These are phyloP conservation scores for Astrothelium macrocarpum DNA, from an alignment of 495 filamentous ascomycete genomes.

Conservation along the genomic window DNA sequence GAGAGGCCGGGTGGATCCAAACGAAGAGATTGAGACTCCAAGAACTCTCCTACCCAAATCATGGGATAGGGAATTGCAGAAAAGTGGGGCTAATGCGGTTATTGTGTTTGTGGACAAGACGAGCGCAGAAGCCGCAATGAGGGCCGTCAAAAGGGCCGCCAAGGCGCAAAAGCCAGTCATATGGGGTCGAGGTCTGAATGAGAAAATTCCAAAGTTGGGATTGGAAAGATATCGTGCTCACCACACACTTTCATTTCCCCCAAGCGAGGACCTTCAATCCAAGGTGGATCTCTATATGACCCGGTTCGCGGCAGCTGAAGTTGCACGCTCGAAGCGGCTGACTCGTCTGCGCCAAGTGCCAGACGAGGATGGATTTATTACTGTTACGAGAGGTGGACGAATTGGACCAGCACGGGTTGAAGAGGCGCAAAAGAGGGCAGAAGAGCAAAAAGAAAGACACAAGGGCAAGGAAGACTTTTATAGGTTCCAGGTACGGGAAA, in stretches of 20 bases:
- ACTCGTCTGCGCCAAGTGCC: slow-evolving; percentile 60
- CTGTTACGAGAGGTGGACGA: slow-evolving; percentile 70
- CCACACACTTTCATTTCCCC: slow-evolving; percentile 60
- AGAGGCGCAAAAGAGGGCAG: slow-evolving; percentile 60
- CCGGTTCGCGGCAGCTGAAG: slow-evolving; percentile 56
- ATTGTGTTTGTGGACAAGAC: slow-evolving; percentile 73
- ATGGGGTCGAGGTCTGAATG: slow-evolving; percentile 40
- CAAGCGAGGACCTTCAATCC: slow-evolving; percentile 49
- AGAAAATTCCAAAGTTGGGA: slow-evolving; percentile 10
- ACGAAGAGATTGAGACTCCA: slow-evolving; percentile 38
- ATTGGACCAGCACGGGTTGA: slow-evolving; percentile 63
- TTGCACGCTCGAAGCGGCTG: slow-evolving; percentile 51
- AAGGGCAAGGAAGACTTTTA: slow-evolving; percentile 70
- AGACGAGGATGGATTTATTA: slow-evolving; percentile 93
- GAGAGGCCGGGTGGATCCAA: slow-evolving; percentile 41
- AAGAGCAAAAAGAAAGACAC: slow-evolving; percentile 62
- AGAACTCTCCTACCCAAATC: slow-evolving; percentile 46
- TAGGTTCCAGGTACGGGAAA: slow-evolving; percentile 84
- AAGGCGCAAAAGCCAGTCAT: slow-evolving; percentile 44
- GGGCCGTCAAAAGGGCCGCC: slow-evolving; percentile 54
- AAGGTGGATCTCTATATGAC: slow-evolving; percentile 76
- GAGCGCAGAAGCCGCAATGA: slow-evolving; percentile 61
- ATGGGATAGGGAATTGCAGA: slow-evolving; percentile 66
- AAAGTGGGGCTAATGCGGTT: slow-evolving; percentile 66
- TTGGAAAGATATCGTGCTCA: slow-evolving; percentile 48